Base-by-base conservation (phyloP, 2,329 filamentous ascomycete genomes). In the Fusarium pininemorale region DNA sequence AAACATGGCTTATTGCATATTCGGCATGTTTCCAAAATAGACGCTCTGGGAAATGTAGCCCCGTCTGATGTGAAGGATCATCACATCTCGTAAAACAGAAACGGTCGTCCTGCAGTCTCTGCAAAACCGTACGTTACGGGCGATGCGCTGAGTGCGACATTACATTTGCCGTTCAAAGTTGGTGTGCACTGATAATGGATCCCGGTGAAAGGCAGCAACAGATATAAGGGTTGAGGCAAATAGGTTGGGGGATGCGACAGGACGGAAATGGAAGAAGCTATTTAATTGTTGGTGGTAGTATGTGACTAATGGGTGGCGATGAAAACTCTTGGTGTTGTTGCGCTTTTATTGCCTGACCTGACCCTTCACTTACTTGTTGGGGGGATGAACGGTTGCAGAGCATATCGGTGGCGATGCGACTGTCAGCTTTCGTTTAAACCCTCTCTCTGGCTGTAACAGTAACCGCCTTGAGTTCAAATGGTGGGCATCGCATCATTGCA, bases 291-390 rank as follows among this genome's bases (percentile, higher is more conserved):
- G 57, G 57, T 69, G 39, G 39, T 56, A 63, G 37, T 35, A 37
- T 35, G 50, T 70, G 65, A 69, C 65, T 69, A 69, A 69, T 54
- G 55, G 45, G 70, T 73, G 70, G 70, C 70, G 58, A 73, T 70
- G 42, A 20, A 20, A 58, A 57, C 57, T 41, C 65, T 69, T 69
- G 66, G 58, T 69, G 66, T 69, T 69, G 65, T 54, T 54, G 35
- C 51, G 51, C n/a, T 28, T 54, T 54, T 54, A 28, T 54, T 54
- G 64, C 55, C 54, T 68, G 51, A 35, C 20, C 15, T 37, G 35
- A 37, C 42, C 28, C 30, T 20, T 16, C 20, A 42, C 8, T 63
- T 6, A 61, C 41, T 54, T 66, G 69, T 58, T 70, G 68, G 42
- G 57, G 39, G 18, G 18, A 32, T 24, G 12, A n/a, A 61, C 44